Base-by-base conservation (phyloP, 352 stramenopile genomes). In the Globisporangium cederbergense region DNA sequence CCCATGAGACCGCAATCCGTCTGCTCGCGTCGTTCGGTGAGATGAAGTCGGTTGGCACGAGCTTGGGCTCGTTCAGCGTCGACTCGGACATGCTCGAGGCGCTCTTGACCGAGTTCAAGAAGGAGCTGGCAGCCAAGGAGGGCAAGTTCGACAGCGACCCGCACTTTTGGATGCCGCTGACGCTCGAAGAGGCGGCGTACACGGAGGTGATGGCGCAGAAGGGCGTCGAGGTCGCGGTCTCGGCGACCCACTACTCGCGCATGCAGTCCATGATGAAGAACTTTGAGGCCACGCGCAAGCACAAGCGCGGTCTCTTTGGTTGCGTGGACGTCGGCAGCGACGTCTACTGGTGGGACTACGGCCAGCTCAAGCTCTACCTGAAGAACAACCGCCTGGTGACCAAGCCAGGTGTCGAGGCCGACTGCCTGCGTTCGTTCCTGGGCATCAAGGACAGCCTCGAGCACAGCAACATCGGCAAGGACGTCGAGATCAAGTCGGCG, bases 311-410 rank as follows among this genome's bases (percentile, higher is more conserved):
- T 49, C 72, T 99, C 16, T 99, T 99, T 84, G 97, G 97, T 62
- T 97, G 96, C 36, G 95, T 99, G 1, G 93, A 99, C 72, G 96
- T 99, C 28, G 97, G 96, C 60, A 97, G 87, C 63, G 86, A 97
- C 63, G 95, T 98, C 25, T 98, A 97, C 84, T 99, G 97, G 97
- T 99, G 96, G 97, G 97, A 99, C 84, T 99, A 99, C 77, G 97
- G 97, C 47, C 96, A 98, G 75, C 81, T 99, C 46, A 98, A 98
- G 79, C 83, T 99, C n/a, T 99, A 99, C 79, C 88, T 97, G 50
- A 97, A 96, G 69, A 99, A 99, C 83, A 98, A 98, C 70, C 76
- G 89, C 5, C 81, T 98, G n/a, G 80, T 99, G 60, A 92, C 95
- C 50, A 79, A 98, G 69, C 69, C 76, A 0, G 83, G 84, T 14